A percentile compares a stretch with the other conserved stretches of the same genome.
Conservation (phyloP, 805 yeast species). For the Torulaspora quercuum region DNA sequence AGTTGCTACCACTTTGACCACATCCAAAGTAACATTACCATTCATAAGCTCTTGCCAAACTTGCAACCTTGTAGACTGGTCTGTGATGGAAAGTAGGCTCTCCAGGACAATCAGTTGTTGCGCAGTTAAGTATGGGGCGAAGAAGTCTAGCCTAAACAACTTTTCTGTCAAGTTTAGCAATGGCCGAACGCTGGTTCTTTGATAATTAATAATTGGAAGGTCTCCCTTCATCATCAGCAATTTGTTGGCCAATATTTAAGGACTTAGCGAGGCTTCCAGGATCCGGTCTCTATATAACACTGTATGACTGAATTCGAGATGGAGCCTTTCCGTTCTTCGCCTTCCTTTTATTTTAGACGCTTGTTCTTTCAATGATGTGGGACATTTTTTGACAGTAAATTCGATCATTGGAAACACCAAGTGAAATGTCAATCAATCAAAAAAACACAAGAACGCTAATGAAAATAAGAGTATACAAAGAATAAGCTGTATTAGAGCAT, state of each 20-base stretch:
- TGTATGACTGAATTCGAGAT: no score
- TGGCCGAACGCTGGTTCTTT: conserved; percentile 30
- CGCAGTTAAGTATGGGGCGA: conserved; percentile 50
- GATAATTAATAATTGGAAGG: conserved; percentile 30
- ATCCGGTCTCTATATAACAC: no score
- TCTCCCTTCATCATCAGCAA: conserved; percentile 11
- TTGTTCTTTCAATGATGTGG: no score
- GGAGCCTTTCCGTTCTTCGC: no score
- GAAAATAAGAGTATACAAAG: no score
- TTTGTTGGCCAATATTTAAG: conserved; percentile 1
- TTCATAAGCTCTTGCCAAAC: conserved; percentile 48
- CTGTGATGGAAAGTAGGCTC: conserved; percentile 41
- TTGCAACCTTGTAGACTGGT: conserved; percentile 23
- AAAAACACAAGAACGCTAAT: no score
- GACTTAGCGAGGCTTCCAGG: no score
- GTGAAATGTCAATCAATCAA: no score
- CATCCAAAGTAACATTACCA: conserved; percentile 32
- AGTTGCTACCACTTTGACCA: conserved; percentile 24
- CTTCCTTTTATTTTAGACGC: no score
- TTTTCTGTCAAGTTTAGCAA: conserved; percentile 38
- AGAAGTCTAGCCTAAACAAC: conserved; percentile 39
- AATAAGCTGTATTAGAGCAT: no score
- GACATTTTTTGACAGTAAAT: no score
- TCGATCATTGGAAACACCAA: no score
- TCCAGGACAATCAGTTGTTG: conserved; percentile 53